Evolutionary conservation across 257 asterid genomes (phyloP).

Genomic region (Solanum acaule): DNA sequence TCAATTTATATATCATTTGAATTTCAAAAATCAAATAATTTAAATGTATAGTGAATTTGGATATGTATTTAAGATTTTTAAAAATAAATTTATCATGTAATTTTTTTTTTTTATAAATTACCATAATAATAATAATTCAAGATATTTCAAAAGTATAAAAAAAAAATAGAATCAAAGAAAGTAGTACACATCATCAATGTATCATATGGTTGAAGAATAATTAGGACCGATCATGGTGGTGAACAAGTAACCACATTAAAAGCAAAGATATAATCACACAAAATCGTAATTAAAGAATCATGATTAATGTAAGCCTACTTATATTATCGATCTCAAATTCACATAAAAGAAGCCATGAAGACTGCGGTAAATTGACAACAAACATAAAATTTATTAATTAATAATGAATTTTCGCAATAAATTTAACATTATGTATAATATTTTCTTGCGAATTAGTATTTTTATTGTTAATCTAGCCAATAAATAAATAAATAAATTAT

Average conservation of each 20-base stretch:
- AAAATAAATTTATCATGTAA: too few species aligned
- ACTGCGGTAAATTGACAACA: accelerated
- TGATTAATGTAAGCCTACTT: background rate
- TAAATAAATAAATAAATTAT: accelerated
- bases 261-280: background rate
- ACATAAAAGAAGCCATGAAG: accelerated
- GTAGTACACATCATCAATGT: background rate
- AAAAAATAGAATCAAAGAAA: too few species aligned
- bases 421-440: too few species aligned
- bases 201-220: background rate
- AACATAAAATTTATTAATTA: background rate
- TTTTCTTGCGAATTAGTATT: background rate
- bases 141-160: too few species aligned
- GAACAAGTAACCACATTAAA: background rate
- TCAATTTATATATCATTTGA: too few species aligned
- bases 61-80: too few species aligned
- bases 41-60: too few species aligned
- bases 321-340: background rate
- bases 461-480: background rate
- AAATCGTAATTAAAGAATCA: background rate
- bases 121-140: too few species aligned
- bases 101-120: too few species aligned
- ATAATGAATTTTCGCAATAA: too few species aligned
- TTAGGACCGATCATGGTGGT: background rate
- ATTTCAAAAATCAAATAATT: too few species aligned